phyloP scores from a whole-genome alignment of 805 yeast genomes.

The Debaryomyces tyrocola region DNA sequence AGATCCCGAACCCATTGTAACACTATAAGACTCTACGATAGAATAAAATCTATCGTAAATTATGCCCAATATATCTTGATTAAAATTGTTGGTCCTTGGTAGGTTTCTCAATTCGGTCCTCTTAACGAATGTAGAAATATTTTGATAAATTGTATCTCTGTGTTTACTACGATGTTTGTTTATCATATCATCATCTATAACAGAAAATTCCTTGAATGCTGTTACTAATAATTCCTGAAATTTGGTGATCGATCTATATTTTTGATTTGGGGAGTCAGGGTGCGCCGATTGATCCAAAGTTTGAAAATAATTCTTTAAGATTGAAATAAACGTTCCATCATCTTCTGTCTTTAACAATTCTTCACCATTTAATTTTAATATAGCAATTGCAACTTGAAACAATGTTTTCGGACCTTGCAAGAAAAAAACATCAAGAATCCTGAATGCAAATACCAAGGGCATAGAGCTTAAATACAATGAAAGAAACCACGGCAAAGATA shows the following conservation, averaged over 20 bases:
- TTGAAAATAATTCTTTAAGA: slow-evolving; percentile 78
- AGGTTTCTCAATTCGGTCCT: slow-evolving; percentile 87
- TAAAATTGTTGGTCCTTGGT: slow-evolving; percentile 67
- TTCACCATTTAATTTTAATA: slow-evolving; percentile 87
- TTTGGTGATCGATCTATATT: slow-evolving; percentile 66
- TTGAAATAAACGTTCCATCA: slow-evolving; percentile 87
- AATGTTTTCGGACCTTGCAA: slow-evolving; percentile 85
- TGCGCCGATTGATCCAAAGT: slow-evolving; percentile 77
- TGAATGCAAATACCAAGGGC: slow-evolving; percentile 91
- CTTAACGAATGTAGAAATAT: slow-evolving; percentile 87
- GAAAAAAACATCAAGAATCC: slow-evolving; percentile 88
- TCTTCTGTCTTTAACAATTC: slow-evolving; percentile 76
- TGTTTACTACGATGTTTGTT: slow-evolving; percentile 66
- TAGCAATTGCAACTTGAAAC: slow-evolving; percentile 91
- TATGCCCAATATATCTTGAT: slow-evolving; percentile 58
- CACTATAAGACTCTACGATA: slow-evolving; percentile 66
- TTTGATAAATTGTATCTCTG: slow-evolving; percentile 75
- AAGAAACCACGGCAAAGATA: slow-evolving; percentile 94
- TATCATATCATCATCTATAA: slow-evolving; percentile 73
- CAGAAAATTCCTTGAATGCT: slow-evolving; percentile 87
- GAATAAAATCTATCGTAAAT: slow-evolving; percentile 84
- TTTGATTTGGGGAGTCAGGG: slow-evolving; percentile 65
- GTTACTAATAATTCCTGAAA: slow-evolving; percentile 90
- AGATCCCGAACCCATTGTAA: slow-evolving; percentile 47
- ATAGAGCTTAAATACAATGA: slow-evolving; percentile 86